A percentile compares a stretch with the other conserved stretches of the same genome.
Evolutionary conservation across 2,329 filamentous ascomycete species (phyloP).

Genomic region (Aspergillus udagawae): DNA sequence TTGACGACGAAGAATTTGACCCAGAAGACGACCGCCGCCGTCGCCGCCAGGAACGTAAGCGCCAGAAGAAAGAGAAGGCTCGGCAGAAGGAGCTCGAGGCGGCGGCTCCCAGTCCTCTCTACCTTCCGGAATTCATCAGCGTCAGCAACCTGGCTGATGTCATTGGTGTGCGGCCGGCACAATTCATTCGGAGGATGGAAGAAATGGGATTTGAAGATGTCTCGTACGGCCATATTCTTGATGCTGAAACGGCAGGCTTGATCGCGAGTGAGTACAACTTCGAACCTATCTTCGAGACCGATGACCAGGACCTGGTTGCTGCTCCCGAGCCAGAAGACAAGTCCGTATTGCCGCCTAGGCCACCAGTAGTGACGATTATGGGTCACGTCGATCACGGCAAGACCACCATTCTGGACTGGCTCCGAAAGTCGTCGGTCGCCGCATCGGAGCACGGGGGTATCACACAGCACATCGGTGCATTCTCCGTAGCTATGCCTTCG

Average conservation of each 20-base stretch:
- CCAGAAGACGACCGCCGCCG: slow-evolving; percentile 32
- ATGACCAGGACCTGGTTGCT: slow-evolving; percentile 67
- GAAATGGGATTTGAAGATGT: slow-evolving; percentile 88
- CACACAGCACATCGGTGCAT: slow-evolving; percentile 97
- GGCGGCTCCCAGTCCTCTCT: slow-evolving; percentile 56
- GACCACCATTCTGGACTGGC: slow-evolving; percentile 89
- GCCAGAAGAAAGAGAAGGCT: slow-evolving; percentile 41
- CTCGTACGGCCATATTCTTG: slow-evolving; percentile 77
- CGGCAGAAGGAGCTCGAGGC: slow-evolving; percentile 38
- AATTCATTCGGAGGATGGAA: slow-evolving; percentile 71
- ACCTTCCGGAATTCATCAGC: slow-evolving; percentile 86
- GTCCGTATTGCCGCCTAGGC: slow-evolving; percentile 65
- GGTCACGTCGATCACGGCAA: slow-evolving; percentile 98
- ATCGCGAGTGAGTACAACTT: slow-evolving; percentile 92
- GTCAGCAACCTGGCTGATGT: slow-evolving; percentile 76
- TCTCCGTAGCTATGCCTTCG: slow-evolving; percentile 80
- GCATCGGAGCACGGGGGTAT: slow-evolving; percentile 93
- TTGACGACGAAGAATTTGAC: slow-evolving; percentile 36
- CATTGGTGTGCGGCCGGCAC: slow-evolving; percentile 64
- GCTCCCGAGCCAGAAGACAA: slow-evolving; percentile 66
- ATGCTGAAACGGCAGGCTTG: slow-evolving; percentile 82
- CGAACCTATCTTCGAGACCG: slow-evolving; percentile 69
- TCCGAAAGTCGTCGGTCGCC: slow-evolving; percentile 88
- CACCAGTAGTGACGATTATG: slow-evolving; percentile 98
- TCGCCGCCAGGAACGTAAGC: slow-evolving; percentile 29